Conservation (phyloP, 192 early-diverging fungal species). For the Backusella morwellensis region DNA sequence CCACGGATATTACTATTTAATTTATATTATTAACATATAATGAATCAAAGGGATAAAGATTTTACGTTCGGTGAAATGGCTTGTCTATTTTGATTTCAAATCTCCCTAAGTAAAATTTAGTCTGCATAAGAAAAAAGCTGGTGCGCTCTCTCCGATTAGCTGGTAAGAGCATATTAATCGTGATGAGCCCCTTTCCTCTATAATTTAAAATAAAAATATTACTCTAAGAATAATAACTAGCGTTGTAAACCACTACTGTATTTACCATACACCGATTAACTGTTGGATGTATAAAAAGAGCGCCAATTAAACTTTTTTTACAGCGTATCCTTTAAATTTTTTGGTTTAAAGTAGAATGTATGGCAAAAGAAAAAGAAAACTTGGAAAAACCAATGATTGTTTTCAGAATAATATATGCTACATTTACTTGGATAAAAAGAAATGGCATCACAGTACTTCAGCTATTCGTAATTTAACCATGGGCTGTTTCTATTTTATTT, state of each 20-base stretch:
- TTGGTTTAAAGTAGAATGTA: not conserved
- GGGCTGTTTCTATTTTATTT: not conserved
- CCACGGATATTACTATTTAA: too few relatives aligned
- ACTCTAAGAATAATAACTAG: too few relatives aligned
- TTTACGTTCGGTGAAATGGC: too few relatives aligned
- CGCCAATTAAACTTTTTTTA: not conserved
- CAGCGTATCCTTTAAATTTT: not conserved
- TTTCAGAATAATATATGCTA: not conserved
- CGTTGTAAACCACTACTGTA: too few relatives aligned
- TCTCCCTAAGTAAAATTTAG: not conserved
- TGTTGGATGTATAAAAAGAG: not conserved
- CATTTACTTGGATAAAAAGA: too few relatives aligned
- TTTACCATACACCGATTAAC: too few relatives aligned
- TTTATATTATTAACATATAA: too few relatives aligned
- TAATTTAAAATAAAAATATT: not conserved
- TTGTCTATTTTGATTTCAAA: not conserved
- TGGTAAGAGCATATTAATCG: not conserved
- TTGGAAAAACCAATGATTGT: not conserved
- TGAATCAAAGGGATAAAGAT: too few relatives aligned
- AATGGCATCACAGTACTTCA: not conserved
- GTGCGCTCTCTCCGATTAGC: not conserved
- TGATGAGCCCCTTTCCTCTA: not conserved
- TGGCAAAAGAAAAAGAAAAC: not conserved
- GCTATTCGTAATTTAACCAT: not conserved
- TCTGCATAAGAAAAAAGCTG: not conserved